Conservation (phyloP, 345 rosid genomes). For the Hibiscus trionum region DNA sequence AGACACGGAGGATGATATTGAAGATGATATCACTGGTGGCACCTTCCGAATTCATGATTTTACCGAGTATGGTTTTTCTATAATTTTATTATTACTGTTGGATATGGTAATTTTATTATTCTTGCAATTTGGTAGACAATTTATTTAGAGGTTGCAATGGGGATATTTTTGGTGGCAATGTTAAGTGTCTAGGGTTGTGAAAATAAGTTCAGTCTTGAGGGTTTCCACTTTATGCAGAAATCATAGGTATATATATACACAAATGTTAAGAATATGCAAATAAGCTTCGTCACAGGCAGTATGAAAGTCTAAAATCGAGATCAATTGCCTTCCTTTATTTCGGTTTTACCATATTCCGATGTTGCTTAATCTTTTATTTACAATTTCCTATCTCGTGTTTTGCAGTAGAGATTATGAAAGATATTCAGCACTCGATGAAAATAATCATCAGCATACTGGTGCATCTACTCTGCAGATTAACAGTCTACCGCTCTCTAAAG, state of each 20-base stretch:
- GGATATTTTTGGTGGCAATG: background rate
- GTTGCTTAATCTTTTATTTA: background rate
- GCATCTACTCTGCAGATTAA: constrained; percentile 59
- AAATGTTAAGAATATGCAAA: background rate
- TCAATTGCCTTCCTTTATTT: background rate
- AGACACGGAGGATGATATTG: constrained; percentile 56
- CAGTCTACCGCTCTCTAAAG: constrained; percentile 67
- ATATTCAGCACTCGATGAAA: constrained; percentile 80
- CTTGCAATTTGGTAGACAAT: background rate
- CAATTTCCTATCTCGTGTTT: background rate
- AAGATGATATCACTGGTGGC: constrained; percentile 28
- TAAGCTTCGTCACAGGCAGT: background rate
- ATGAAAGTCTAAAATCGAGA: background rate
- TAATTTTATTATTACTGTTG: background rate
- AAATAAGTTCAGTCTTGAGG: background rate
- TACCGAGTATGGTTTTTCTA: constrained; percentile 57
- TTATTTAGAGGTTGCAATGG: background rate
- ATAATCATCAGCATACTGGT: constrained; percentile 45
- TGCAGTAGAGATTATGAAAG: constrained; percentile 86
- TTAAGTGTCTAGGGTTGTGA: background rate
- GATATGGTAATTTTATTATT: background rate
- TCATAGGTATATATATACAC: background rate
- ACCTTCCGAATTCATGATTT: constrained; percentile 59
- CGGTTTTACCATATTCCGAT: background rate
- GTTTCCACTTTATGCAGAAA: background rate